Base-by-base conservation (phyloP, 2,329 filamentous ascomycete genomes). In the Calonectria montana region DNA sequence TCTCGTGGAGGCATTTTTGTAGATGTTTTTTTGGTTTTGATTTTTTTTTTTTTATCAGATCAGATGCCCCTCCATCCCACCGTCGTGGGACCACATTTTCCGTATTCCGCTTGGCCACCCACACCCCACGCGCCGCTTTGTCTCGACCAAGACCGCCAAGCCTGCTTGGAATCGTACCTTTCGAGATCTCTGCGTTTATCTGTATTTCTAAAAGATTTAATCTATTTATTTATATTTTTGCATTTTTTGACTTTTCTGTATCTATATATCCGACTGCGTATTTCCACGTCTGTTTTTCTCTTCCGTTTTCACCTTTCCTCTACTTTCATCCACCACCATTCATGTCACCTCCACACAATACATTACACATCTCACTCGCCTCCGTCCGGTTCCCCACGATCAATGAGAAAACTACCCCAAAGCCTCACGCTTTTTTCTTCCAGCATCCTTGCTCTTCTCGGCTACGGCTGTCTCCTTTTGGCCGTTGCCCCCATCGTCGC, bases 1-100 rank as follows among this genome's bases (percentile, higher is more conserved):
- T 43, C 45, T 64, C 64, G 39, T 63, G 57, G 64, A 71, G 39
- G 47, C 69, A 57, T 62, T 55, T 37, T 27, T 45, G 29, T 31
- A 50, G 23, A 37, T 59, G 23, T 62, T 41, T 25, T 62, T n/a
- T 45, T 47, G 18, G 45, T 55, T 41, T 53, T 23, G 25, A 29
- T 45, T 45, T 48, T 57, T 63, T 48, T 48, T 63, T 68, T 65
- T 61, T 70, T 66, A 70, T 70, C 63, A 39, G 53, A 62, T 62
- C 57, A 71, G 69, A 71, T 67, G 64, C 57, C 64, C 69, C 69
- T 71, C 68, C 39, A 64, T 67, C 67, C 67, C 67, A 64, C 69
- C 43, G 45, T 50, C 53, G 13, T 25, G 53, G 53, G 31, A 15
- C 41, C 65, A 39, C 29, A 62, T 50, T 66, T 66, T 67, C 55